Base-by-base conservation (phyloP, 2,329 filamentous ascomycete genomes). In the Beauveria rudraprayagi region DNA sequence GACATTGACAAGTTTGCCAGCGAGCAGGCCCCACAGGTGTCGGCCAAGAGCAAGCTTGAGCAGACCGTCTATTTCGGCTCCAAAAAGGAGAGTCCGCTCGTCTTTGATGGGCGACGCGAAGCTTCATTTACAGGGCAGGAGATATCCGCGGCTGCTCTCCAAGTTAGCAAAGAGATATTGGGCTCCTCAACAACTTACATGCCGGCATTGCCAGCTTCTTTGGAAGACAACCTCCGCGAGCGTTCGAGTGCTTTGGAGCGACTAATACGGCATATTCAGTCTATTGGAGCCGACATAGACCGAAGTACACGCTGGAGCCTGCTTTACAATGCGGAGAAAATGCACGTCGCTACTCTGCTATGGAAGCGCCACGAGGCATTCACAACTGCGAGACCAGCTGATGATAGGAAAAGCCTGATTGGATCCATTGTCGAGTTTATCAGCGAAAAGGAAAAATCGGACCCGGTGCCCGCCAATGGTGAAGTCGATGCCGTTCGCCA, bases 31-130 rank as follows among this genome's bases (percentile, higher is more conserved):
- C 85, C 84, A 1, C 75, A 79, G 65, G 83, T 96, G 17, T 92
- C 90, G 1, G 89, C 91, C 7, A 94, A 91, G 74, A 90, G 86
- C 74, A 96, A 94, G 74, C 81, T 99, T 46, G 91, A 97, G 70
- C 92, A 99, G 75, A 92, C 92, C 2, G 89, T 97, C 1, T 97
- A 97, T 75, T 97, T 91, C 70, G 92, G 92, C 2, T 85, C 85
- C 53, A 86, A 90, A 70, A 82, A 87, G 64, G 86, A 90, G 68
- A 97, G 92, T 67, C 89, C 93, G n/a, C 76, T 99, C n/a, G 86
- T 92, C 64, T 91, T 99, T 67, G 84, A 88, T 48, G 83, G 86
- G 48, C 83, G 84, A 64, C 79, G 83, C 44, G 85, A 86, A 60
- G 77, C 87, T 52, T 79, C 82, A 4, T 96, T 94, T 65, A 79